Evolutionary conservation across 1,139 yeast genomes (phyloP), one percentile per base, ranked within the genome.

Genomic region (Pichia sp.): DNA sequence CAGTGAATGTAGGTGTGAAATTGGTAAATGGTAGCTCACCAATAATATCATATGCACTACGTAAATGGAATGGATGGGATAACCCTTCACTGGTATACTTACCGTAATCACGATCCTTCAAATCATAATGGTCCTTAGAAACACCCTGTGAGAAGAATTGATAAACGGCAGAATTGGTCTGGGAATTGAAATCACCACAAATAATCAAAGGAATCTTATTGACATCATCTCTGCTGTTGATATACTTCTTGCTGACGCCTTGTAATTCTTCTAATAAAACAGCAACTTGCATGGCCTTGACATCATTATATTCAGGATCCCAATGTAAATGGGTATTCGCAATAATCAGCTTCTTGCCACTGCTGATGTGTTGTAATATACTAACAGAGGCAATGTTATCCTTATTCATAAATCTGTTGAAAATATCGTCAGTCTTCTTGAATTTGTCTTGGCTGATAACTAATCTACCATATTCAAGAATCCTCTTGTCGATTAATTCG

Each of bases 231-330:
- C 56, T 55, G 17, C 52, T 41, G 30, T 34, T 46, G 3, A 55
- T 40, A 48, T 77, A 73, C 54, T 77, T 82, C 61, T 77, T 78
- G 45, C 80, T 68, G 38, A 84, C 67, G 3, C 69, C 70, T 62
- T 89, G 94, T 60, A 93, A 69, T 67, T 93, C 96, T 62, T 93
- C 98, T 63, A 94, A 71, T 55, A 94, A 72, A 40, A 93, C 84
- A 41, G 96, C 97, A 47, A 88, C 93, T 72, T 94, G 99, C 68
- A 94, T 85, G 9, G 97, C 81, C 68, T 94, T 94, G 50, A 94
- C 99, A 70, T 94, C 99, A 64, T 89, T 88, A 65, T 83, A 88
- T 42, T 89, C 90, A 11, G 99, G 99, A 70, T 93, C 98, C 98
- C 99, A 94, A 67, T 91, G 97, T 66, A 93, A 79, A 74, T 94